Evolutionary conservation across 1,139 yeast species (phyloP), one percentile per base, ranked within the genome.

Genomic region (Blastobotrys proliferans): DNA sequence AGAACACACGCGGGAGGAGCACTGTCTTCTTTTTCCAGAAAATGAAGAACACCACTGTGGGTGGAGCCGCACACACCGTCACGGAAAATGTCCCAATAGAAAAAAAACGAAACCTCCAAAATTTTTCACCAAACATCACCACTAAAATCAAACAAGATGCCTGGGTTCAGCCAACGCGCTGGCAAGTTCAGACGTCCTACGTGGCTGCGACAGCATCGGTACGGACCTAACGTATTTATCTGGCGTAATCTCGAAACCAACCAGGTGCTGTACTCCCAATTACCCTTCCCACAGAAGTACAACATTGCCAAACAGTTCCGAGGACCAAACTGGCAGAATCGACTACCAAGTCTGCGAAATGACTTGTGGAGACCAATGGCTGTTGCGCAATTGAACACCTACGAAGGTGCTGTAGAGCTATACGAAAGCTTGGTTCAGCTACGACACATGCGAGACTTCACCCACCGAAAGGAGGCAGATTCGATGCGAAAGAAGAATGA

Each of bases 311-410:
- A 72, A 52, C 70, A 63, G 57, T 85, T 83, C 61, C 69, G 63
- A 56, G 74, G 83, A 57, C 94, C 95, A 35, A 84, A 85, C 69
- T 86, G 95, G 94, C 83, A 85, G 61, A 88, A 90, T 69, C 73
- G 85, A 58, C 77, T 75, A 55, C 97, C 97, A 4, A 58, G 66
- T 4, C 67, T 75, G 48, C 80, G 97, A 66, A 75, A 80, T 54
- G 97, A 90, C 64, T 72, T 87, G 43, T 90, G 97, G 97, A 74
- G 92, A 56, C 76, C 90, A 45, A 79, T 90, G 87, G 86, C 94
- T 41, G 94, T 88, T 40, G 90, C 86, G 1, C 80, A 79, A 51
- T 77, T 86, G 51, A 72, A 73, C 34, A 67, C 68, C 43, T 81
- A 83, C 61, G 81, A 79, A 45, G 68, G 74, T 42, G 87, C 95